Evolutionary conservation across 2,329 filamentous ascomycete genomes (phyloP), one percentile per base, ranked within the genome.

Genomic region (Colletotrichum sp.): DNA sequence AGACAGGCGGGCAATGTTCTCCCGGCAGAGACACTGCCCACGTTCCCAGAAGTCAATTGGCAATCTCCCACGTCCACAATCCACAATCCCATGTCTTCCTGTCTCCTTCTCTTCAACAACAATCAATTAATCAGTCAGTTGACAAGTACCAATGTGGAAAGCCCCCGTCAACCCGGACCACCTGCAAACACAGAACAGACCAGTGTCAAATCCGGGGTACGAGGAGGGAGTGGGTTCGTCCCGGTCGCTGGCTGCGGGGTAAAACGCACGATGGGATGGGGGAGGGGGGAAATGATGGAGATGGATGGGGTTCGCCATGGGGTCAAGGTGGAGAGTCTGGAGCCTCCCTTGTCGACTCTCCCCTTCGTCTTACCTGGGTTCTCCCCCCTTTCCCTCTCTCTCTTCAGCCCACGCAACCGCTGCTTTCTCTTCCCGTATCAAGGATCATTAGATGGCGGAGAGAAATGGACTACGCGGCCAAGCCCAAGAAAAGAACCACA

Each of bases 131-230:
- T 13, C n/a, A 22, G n/a, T 52, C 28, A 24, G 39, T 26, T 34
- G 34, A 18, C 32, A 44, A 22, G 13, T 52, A 22, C 44, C 44
- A 12, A 52, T 52, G n/a, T 22, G 44, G n/a, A 52, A 52, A 52
- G 13, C n/a, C 36, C 48, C 39, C 52, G n/a, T 39, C 34, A 6
- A 57, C 32, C 13, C 36, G 48, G 36, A 57, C 55, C 63, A 44
- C 24, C 24, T 69, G 34, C 22, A 22, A 60, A 30, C 62, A 6
- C 8, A 65, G 10, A 55, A 34, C 67, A 59, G 71, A 18, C 24
- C 57, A 65, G 70, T n/a, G 62, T 72, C 22, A 52, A 75, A 73
- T 75, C 69, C 16, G 64, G 73, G 73, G 57, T 65, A 75, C n/a
- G 26, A 71, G 39, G 44, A 74, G 44, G 36, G 44, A 65, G 64